phyloP scores from a whole-genome alignment of 495 filamentous ascomycete species.

The Pseudomonodictys pantanalensis region DNA sequence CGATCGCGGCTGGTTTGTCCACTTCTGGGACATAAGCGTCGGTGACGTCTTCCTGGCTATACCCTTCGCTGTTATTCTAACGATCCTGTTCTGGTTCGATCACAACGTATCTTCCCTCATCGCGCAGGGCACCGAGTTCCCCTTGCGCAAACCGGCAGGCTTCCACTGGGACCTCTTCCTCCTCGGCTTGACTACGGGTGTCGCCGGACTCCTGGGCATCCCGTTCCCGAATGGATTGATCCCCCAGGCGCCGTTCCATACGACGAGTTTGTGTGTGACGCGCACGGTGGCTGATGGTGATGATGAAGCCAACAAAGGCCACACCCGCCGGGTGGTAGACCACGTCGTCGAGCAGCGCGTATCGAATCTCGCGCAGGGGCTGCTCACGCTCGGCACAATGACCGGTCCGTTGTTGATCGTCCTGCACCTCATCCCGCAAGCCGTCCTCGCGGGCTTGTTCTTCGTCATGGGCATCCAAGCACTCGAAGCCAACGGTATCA shows the following conservation, averaged over 20 bases:
- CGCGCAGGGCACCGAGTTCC: slow-evolving; percentile 89
- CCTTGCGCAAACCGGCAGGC: slow-evolving; percentile 83
- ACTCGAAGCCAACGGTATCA: slow-evolving; percentile 67
- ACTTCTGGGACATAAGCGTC: slow-evolving; percentile 80
- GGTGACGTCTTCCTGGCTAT: slow-evolving; percentile 81
- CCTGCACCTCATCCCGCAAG: slow-evolving; percentile 81
- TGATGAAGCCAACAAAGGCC: slow-evolving; percentile 56
- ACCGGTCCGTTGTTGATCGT: slow-evolving; percentile 78
- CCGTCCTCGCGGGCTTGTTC: slow-evolving; percentile 85
- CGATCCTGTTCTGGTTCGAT: slow-evolving; percentile 90
- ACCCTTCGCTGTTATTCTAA: slow-evolving; percentile 81
- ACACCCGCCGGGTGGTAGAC: slow-evolving; percentile 56
- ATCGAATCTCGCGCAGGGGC: slow-evolving; percentile 79
- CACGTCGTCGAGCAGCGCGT: slow-evolving; percentile 85
- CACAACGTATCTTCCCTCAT: slow-evolving; percentile 71
- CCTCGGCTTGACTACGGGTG: slow-evolving; percentile 79
- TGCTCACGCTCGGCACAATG: slow-evolving; percentile 85
- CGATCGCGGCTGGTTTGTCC: slow-evolving; percentile 76
- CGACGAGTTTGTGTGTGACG: slow-evolving; percentile 58
- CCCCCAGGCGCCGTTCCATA: slow-evolving; percentile 88
- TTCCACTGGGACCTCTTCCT: slow-evolving; percentile 98
- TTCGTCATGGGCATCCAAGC: slow-evolving; percentile 74
- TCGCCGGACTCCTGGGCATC: slow-evolving; percentile 80
- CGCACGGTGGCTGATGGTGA: slow-evolving; percentile 42
- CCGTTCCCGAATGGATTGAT: slow-evolving; percentile 86